A percentile compares a stretch with the other conserved stretches of the same genome.
These are phyloP conservation scores for Phanerochaete carnosa DNA, from an alignment of 768 basidiomycete genomes.

Conservation along the genomic window DNA sequence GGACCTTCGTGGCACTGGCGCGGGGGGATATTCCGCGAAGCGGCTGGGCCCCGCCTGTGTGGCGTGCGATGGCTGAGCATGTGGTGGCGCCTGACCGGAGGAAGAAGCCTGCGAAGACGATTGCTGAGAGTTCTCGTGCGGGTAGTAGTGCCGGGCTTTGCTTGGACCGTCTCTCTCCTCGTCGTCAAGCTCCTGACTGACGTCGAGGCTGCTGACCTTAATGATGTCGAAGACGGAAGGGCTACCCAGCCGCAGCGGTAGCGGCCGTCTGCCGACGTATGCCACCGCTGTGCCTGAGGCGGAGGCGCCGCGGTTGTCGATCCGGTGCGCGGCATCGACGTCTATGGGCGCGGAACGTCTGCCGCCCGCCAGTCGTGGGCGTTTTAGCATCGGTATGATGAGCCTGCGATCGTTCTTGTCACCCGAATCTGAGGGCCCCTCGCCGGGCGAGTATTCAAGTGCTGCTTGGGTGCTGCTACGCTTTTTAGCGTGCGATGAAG, in stretches of 20 bases:
- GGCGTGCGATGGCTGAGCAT: too few species aligned
- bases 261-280: too few species aligned
- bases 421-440: not conserved
- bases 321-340: not conserved
- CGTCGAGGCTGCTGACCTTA: not conserved
- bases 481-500: conserved; percentile 7
- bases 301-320: not conserved
- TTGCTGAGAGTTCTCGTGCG: not conserved
- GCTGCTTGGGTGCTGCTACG: conserved; percentile 20
- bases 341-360: not conserved
- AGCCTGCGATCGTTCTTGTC: not conserved
- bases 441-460: conserved; percentile 6
- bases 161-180: conserved; percentile 2
- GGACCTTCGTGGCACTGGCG: too few species aligned
- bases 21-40: too few species aligned
- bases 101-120: not conserved
- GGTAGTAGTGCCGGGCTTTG: not conserved
- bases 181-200: not conserved
- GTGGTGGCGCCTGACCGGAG: not conserved
- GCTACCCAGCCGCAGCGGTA: not conserved
- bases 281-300: not conserved
- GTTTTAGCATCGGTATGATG: conserved; percentile 2
- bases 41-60: too few species aligned
- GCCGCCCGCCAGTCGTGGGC: not conserved
- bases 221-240: not conserved